These are phyloP conservation scores for Herpetospermum pedunculosum DNA, from an alignment of 306 rosid species.

Conservation along the genomic window DNA sequence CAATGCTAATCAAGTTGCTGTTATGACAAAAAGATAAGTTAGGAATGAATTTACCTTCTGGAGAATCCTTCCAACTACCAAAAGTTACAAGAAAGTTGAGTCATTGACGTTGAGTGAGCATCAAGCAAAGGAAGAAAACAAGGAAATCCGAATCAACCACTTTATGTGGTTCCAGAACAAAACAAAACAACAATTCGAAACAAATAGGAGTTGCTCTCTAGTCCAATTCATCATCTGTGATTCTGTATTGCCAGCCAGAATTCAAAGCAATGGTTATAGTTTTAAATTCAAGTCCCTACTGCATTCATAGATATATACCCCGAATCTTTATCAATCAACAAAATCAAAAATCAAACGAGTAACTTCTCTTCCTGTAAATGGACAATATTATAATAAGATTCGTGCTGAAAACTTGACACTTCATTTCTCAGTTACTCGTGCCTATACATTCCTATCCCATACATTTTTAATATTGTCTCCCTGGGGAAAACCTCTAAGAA, in stretches of 20 bases:
- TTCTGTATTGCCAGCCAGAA: not conserved
- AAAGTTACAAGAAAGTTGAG: not conserved
- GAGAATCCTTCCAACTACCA: not conserved
- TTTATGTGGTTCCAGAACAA: not conserved
- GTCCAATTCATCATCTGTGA: not conserved
- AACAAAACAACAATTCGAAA: not conserved
- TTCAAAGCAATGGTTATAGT: not conserved
- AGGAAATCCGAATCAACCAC: not conserved
- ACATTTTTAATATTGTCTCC: not conserved
- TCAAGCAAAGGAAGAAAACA: not conserved
- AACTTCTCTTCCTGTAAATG: not conserved
- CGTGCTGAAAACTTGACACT: not conserved
- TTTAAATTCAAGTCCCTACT: not conserved
- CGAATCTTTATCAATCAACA: not conserved
- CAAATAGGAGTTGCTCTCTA: not conserved
- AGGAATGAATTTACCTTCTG: not conserved
- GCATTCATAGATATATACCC: not conserved
- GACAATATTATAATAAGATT: not conserved
- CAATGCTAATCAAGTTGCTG: not conserved
- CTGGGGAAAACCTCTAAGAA: conserved; percentile 9
- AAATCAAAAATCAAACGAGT: not conserved
- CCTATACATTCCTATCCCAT: not conserved
- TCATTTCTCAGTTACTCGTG: not conserved
- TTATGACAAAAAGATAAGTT: not conserved
- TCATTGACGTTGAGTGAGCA: not conserved